Conservation (phyloP, 441 rosid genomes). For the Arabidopsis lyrata region DNA sequence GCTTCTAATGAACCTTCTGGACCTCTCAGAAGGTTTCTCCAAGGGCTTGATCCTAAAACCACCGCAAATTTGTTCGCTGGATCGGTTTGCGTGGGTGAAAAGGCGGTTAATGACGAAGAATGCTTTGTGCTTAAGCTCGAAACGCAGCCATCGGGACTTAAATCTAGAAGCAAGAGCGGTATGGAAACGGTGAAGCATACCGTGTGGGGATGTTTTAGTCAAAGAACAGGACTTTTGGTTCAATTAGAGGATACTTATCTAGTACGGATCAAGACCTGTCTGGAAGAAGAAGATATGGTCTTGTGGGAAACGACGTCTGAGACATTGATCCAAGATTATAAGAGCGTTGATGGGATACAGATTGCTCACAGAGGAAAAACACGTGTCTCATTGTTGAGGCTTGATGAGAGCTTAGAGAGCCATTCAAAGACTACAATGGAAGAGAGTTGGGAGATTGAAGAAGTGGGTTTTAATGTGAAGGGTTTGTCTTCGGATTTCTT, state of each 20-base stretch:
- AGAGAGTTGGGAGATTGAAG: conserved; percentile 91
- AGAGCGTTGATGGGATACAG: conserved; percentile 77
- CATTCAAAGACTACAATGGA: conserved; percentile 88
- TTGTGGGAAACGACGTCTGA: conserved; percentile 88
- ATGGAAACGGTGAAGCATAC: conserved; percentile 49
- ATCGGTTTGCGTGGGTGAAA: conserved; percentile 49
- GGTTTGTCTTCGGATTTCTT: conserved; percentile 89
- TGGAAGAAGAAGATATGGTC: conserved; percentile 48
- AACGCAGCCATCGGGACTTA: conserved; percentile 39
- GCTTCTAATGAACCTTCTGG: conserved; percentile 90
- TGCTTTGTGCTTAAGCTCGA: conserved; percentile 49
- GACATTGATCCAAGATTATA: conserved; percentile 72
- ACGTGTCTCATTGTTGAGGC: conserved; percentile 63
- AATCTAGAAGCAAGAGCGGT: conserved; percentile 42
- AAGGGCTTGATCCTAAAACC: conserved; percentile 94
- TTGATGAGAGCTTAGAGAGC: conserved; percentile 63
- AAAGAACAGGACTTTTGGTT: conserved; percentile 78
- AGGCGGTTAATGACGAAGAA: conserved; percentile 38
- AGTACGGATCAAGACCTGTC: conserved; percentile 57
- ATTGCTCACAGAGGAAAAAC: conserved; percentile 83
- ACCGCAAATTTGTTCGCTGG: conserved; percentile 72
- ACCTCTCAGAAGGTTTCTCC: conserved; percentile 79
- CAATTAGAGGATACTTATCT: conserved; percentile 76
- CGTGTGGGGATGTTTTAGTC: conserved; percentile 85
- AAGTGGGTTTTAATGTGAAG: conserved; percentile 81